Evolutionary conservation across 2,329 filamentous ascomycete species (phyloP), one percentile per base, ranked within the genome.

Genomic region (Cladosporium oxysporum): DNA sequence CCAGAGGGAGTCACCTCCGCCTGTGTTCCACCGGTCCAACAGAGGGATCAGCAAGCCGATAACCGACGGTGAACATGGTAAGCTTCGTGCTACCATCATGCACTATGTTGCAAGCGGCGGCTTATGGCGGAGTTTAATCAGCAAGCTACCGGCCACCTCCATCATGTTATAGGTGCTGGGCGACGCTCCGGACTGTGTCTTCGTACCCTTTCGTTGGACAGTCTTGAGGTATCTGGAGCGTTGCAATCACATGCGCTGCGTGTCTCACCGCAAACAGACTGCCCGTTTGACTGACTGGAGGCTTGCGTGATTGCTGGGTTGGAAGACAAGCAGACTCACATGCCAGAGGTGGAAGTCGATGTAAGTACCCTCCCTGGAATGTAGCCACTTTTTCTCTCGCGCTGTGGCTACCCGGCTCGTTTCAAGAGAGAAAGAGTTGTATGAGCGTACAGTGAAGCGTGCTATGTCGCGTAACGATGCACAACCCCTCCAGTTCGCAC

Each of bases 71-170:
- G 52, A 55, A 55, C 26, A 16, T 33, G 52, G 52, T 55, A 55
- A 55, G 52, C 52, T 55, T 55, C 26, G 52, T 29, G 26, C 52
- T 55, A 47, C 57, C 57, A 37, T 47, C 57, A 59, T 59, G 57
- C 57, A 58, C 33, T 41, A 58, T 58, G 55, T 31, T 59, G 57
- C 57, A 59, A 59, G 57, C 57, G 57, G 57, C 57, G 33, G 57
- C 57, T 59, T 47, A 59, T 35, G 57, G 57, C 57, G 57, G 37
- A 59, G 57, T 47, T 16, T 28, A 41, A 41, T 41, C 23, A 55
- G 28, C 35, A 29, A 41, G 35, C 57, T 29, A 21, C 37, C 57
- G n/a, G 41, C 33, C 55, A 14, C 23, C 57, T 26, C 16, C 37
- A 59, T 14, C 35, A 11, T 37, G 10, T 59, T 26, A 59, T 59